phyloP scores from a whole-genome alignment of 805 yeast genomes.

The Ogataea thermomethanolica region DNA sequence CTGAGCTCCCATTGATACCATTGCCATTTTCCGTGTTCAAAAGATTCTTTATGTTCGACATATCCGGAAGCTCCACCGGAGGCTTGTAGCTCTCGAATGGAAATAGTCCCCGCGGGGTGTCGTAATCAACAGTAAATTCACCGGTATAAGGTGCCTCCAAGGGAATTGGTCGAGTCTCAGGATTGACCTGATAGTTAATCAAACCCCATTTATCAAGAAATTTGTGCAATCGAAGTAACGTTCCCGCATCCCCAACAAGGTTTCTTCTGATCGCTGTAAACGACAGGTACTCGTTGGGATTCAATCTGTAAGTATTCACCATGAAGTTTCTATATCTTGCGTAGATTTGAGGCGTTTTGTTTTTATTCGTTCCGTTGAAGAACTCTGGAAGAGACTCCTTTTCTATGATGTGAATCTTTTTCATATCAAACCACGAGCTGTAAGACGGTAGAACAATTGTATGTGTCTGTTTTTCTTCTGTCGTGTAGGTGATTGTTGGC shows the following conservation, averaged over 20 bases:
- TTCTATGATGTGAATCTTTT: slow-evolving; percentile 72
- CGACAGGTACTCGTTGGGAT: slow-evolving; percentile 86
- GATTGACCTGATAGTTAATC: slow-evolving; percentile 87
- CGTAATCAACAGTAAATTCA: slow-evolving; percentile 71
- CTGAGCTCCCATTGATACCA: slow-evolving; percentile 13
- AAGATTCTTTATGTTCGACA: slow-evolving; percentile 26
- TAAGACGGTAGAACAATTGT: slow-evolving; percentile 84
- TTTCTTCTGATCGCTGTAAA: slow-evolving; percentile 90
- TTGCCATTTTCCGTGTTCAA: slow-evolving; percentile 14
- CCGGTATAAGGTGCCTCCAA: slow-evolving; percentile 74
- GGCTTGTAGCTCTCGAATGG: slow-evolving; percentile 84
- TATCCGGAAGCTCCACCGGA: slow-evolving; percentile 46
- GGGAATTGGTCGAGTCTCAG: slow-evolving; percentile 64
- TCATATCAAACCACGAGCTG: slow-evolving; percentile 79
- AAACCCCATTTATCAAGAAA: slow-evolving; percentile 91
- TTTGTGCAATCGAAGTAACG: slow-evolving; percentile 78
- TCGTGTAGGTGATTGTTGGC: slow-evolving; percentile 18
- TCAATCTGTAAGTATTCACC: slow-evolving; percentile 81
- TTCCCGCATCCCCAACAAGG: slow-evolving; percentile 87
- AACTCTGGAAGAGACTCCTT: slow-evolving; percentile 84
- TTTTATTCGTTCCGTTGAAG: slow-evolving; percentile 56
- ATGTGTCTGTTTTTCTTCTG: slow-evolving; percentile 58
- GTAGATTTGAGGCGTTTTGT: slow-evolving; percentile 81
- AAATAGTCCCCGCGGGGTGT: slow-evolving; percentile 88
- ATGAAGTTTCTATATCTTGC: slow-evolving; percentile 82